Evolutionary conservation across 495 filamentous ascomycete genomes (phyloP).

Genomic region (Aspergillus biplanus): DNA sequence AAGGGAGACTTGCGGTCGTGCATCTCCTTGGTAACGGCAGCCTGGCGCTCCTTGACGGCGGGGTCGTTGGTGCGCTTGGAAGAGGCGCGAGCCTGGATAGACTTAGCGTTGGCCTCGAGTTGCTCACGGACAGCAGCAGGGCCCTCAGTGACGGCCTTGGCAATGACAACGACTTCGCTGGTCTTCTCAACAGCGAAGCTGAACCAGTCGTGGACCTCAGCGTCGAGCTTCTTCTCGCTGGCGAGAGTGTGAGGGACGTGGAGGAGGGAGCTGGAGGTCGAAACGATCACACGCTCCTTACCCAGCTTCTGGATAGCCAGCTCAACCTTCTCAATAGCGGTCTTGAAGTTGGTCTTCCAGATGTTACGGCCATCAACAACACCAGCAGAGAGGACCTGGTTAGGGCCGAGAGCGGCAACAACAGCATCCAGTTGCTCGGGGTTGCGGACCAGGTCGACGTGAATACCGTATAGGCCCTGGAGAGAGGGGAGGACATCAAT

Average conservation of each 20-base stretch:
- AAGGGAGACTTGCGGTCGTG: slow-evolving; percentile 93
- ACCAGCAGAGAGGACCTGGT: slow-evolving; percentile 89
- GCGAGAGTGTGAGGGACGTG: slow-evolving; percentile 97
- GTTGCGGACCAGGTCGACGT: slow-evolving; percentile 95
- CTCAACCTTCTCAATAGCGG: slow-evolving; percentile 85
- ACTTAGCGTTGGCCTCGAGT: slow-evolving; percentile 93
- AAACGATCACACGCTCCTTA: slow-evolving; percentile 92
- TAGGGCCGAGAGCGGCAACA: slow-evolving; percentile 72
- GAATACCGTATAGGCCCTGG: slow-evolving; percentile 76
- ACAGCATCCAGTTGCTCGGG: slow-evolving; percentile 93
- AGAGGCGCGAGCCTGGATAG: slow-evolving; percentile 81
- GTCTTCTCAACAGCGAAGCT: slow-evolving; percentile 97
- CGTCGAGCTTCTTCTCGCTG: slow-evolving; percentile 94
- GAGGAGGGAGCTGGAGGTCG: slow-evolving; percentile 94
- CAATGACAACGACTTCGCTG: slow-evolving; percentile 85
- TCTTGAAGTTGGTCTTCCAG: slow-evolving; percentile 99
- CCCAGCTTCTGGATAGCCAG: slow-evolving; percentile 89
- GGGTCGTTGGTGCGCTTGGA: slow-evolving; percentile 96
- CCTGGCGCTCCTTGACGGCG: slow-evolving; percentile 91
- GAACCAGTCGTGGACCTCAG: slow-evolving; percentile 96
- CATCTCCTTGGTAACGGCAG: slow-evolving; percentile 77
- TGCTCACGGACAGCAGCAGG: slow-evolving; percentile 80
- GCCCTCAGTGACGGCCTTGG: slow-evolving; percentile 93
- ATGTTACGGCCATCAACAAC: slow-evolving; percentile 99
- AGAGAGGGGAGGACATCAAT: slow-evolving; percentile 77